Base-by-base conservation (phyloP, 129 eudicot species). In the Pittosporum tobira region DNA sequence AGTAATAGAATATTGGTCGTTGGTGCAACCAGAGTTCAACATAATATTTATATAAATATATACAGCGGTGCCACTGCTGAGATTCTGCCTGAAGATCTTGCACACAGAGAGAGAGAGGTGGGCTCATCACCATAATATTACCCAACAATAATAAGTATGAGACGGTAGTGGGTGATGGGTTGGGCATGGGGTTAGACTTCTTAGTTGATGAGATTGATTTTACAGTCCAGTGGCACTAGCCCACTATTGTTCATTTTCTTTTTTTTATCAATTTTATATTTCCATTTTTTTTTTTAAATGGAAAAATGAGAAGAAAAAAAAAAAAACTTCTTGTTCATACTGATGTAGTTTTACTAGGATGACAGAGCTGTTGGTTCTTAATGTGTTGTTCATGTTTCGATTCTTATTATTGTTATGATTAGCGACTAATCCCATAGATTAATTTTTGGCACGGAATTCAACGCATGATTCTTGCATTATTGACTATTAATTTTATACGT, bases 31-130 rank as follows among this genome's bases (percentile, higher is more conserved):
- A 65, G 51, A 51, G 50, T 57, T 69, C 37, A 4, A 49, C 22
- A 36, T 36, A 36, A 46, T 46, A 46, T 46, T 14, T 46, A 46
- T 46, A 46, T 46, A n/a, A 47, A 48, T 29, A 34, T 18, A 30
- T 63, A 48, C 48, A 63, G 49, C n/a, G 23, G 36, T 75, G 84
- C 70, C 61, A 75, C 89, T 82, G 89, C 75, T 75, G 79, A 56
- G 89, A 78, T 78, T 82, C 85, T 65, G 76, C 62, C 67, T 65
- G 69, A 47, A 68, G 81, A 74, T 82, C 66, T 77, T 74, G 67
- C 60, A 31, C 8, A 1, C 12, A 55, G 43, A 30, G 5, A 15
- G 19, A 43, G 3, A 43, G 48, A n/a, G 5, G 16, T 6, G 20
- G 61, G 28, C 28, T 48, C 67, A 42, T 23, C 55, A 46, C 48